Base-by-base conservation (phyloP, 768 basidiomycete species). In the Psilocybe tampanensis region DNA sequence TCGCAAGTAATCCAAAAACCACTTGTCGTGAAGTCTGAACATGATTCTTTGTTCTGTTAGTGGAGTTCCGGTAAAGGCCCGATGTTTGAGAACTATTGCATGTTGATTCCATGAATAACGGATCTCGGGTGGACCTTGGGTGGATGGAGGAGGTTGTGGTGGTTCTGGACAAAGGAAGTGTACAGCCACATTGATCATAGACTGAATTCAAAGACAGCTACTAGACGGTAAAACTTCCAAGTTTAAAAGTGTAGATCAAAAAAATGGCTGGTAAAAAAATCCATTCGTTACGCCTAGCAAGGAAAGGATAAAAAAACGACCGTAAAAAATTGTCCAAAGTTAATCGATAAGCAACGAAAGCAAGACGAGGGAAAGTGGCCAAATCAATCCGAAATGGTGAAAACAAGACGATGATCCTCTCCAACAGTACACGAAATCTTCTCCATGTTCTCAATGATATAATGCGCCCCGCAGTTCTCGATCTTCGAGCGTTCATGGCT, bases 401-500 rank as follows among this genome's bases (percentile, higher is more conserved):
- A 59, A 32, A 41, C 33, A 18, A 59, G 18, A 9, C 48, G 13
- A 22, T 47, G 52, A 22, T 73, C 74, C 52, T 72, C 76, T 18
- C 26, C 52, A 12, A 76, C 64, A 29, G 75, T 70, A 54, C 81
- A 81, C 5, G 21, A 57, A 23, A 85, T 74, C 51, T 69, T 70
- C 60, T 83, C 80, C 83, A 84, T 79, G 66, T 81, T 78, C 26
- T 83, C 79, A 33, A 85, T 75, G 48, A 85, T 64, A 59, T 72
- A 84, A 63, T 85, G 84, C 3, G 84, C 84, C 41, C 84, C 83
- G 45, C 80, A 81, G 55, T 76, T 73, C 62, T 81, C 77, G 44
- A 85, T 81, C 64, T 83, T 75, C 24, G 70, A 64, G 52, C 86
- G 73, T 61, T 83, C 78, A 64, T 92, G 90, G 52, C 81, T 84